Percentiles rank a stretch among this genome's conserved stretches.
phyloP scores from a whole-genome alignment of 768 basidiomycete species.

The Tremella mesenterica region DNA sequence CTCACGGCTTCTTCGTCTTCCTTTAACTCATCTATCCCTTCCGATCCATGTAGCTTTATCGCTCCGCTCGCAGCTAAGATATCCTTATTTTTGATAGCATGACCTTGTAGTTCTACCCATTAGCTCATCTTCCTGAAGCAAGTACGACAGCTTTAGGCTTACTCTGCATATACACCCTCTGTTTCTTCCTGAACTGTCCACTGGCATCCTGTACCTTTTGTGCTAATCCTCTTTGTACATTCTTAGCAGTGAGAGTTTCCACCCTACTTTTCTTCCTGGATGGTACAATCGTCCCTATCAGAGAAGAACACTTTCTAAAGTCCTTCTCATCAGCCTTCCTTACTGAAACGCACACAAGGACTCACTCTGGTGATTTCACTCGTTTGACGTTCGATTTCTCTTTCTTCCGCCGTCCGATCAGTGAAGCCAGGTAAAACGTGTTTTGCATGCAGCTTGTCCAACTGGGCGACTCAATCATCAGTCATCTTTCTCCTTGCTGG shows the following conservation, averaged over 20 bases:
- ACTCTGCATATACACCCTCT: conserved; percentile 98
- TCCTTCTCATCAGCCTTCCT: conserved; percentile 48
- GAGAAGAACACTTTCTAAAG: conserved; percentile 53
- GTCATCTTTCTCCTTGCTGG: not conserved
- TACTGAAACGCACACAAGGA: conserved; percentile 6
- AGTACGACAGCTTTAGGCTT: conserved; percentile 44
- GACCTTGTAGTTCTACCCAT: conserved; percentile 76
- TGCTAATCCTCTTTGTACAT: conserved; percentile 92
- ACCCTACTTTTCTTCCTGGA: conserved; percentile 22
- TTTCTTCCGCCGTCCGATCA: conserved; percentile 86
- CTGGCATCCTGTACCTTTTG: conserved; percentile 90
- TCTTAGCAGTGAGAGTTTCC: conserved; percentile 66
- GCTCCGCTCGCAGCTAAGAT: conserved; percentile 77
- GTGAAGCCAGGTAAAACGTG: conserved; percentile 93
- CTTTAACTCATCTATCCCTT: conserved; percentile 73
- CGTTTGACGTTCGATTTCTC: conserved; percentile 80
- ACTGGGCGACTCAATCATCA: conserved; percentile 57
- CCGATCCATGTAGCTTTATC: conserved; percentile 69
- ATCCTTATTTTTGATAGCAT: conserved; percentile 96
- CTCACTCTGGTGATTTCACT: conserved; percentile 77
- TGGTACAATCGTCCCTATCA: conserved; percentile 66
- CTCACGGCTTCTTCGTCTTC: conserved; percentile 78
- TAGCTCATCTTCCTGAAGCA: not conserved
- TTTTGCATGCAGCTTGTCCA: conserved; percentile 93
- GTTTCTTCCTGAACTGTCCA: conserved; percentile 88